Conservation (phyloP, 1,284 basidiomycete species). For the Psilocybe mexicana region DNA sequence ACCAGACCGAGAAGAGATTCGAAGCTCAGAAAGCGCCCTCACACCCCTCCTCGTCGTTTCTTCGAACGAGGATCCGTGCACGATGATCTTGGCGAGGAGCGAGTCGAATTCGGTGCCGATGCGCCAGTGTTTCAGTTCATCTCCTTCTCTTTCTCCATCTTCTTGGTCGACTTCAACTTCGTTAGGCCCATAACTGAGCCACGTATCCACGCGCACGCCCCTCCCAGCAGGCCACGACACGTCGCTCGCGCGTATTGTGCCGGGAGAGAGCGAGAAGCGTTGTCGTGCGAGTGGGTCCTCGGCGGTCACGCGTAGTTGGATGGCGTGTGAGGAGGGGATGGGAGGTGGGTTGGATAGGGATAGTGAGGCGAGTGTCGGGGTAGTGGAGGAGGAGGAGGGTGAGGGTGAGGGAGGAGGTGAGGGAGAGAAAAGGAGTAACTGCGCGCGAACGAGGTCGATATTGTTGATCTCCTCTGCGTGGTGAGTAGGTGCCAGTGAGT, state of each 20-base stretch:
- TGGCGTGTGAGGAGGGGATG: constrained; percentile 28
- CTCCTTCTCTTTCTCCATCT: too few species aligned
- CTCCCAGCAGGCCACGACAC: constrained; percentile 38
- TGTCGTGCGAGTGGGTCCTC: constrained; percentile 34
- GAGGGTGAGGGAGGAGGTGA: constrained; percentile 15
- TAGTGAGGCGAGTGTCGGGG: constrained; percentile 26
- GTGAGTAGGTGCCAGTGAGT: not conserved
- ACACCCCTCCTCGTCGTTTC: constrained; percentile 34
- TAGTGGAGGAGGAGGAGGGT: constrained; percentile 24
- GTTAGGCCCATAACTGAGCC: constrained; percentile 30
- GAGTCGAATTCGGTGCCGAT: constrained; percentile 43
- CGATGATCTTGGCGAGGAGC: constrained; percentile 41
- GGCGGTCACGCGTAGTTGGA: constrained; percentile 41
- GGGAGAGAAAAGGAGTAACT: constrained; percentile 34
- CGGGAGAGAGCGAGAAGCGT: constrained; percentile 36
- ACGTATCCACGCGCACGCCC: constrained; percentile 42
- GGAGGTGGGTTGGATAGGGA: constrained; percentile 16
- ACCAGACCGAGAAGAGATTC: constrained; percentile 20
- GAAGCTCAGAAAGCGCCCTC: constrained; percentile 33
- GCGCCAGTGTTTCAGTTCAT: constrained; percentile 24
- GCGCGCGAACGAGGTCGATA: constrained; percentile 38
- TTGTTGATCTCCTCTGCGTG: constrained; percentile 37
- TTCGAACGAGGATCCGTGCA: constrained; percentile 31
- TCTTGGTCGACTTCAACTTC: not conserved
- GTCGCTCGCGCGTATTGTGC: constrained; percentile 28